Evolutionary conservation across 192 early-diverging fungal genomes (phyloP), one percentile per base, ranked within the genome.

Genomic region (Coemansia sp.): DNA sequence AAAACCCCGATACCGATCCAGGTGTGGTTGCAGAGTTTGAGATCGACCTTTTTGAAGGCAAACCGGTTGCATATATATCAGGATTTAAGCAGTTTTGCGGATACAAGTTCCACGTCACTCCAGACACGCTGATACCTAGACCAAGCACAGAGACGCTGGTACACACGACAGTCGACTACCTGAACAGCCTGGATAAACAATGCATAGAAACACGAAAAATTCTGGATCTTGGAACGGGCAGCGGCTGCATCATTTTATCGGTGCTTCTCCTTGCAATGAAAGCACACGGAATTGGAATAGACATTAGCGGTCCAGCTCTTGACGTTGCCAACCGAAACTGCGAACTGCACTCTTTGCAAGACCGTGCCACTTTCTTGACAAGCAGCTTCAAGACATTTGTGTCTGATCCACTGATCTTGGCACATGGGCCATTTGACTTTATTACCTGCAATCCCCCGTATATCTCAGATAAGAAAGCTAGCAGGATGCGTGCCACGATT

Each of bases 381-480:
- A 67, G 81, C 33, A 83, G 82, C 14, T 72, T 90, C 63, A 68
- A 79, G 13, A 40, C 65, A 1, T 69, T 88, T 25, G 64, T 66
- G 4, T 45, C 55, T 0, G 69, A 73, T 14, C 54, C 62, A 0
- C 17, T n/a, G 8, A 45, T 82, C 17, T 8, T 62, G 29, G 22
- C 42, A 6, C 29, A 63, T 10, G 50, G 62, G 0, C 73, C 83
- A 0, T 85, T 84, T 31, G 86, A 92, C 67, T 48, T 87, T 29
- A 70, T 92, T 6, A 79, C 87, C 1, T 90, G 89, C 59, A 92
- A 92, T 48, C 90, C 90, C 22, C 90, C 90, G 0, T 92, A 92
- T 50, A 67, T 91, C 23, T 73, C 84, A 20, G 29, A 55, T 4
- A 67, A 48, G 5, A 80, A 66, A 11, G 81, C 64, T 0, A 67